Evolutionary conservation across 805 yeast genomes (phyloP).

Genomic region (Candida berthetii): DNA sequence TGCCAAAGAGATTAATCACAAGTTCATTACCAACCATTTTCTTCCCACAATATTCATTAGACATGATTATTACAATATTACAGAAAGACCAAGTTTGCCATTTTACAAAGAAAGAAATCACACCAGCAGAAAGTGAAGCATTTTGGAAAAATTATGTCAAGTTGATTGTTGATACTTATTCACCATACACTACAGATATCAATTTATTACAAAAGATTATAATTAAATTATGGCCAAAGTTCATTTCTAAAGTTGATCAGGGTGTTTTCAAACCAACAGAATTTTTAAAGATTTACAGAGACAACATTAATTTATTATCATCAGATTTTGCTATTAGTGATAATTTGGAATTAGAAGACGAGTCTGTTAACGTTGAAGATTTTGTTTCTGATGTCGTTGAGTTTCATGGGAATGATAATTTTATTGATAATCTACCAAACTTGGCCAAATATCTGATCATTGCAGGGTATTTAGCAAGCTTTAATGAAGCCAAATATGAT

Average conservation of each 20-base stretch:
- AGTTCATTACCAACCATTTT: conserved; percentile 11
- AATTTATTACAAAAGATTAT: conserved; percentile 10
- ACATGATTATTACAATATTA: conserved; percentile 8
- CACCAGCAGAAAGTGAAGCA: not conserved
- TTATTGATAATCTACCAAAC: conserved; percentile 42
- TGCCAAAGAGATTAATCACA: conserved; percentile 13
- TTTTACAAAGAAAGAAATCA: conserved; percentile 5
- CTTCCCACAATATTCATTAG: conserved; percentile 13
- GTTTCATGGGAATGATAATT: not conserved
- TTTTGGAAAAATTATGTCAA: conserved; percentile 18
- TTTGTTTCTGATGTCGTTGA: not conserved
- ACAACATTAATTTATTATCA: conserved; percentile 21
- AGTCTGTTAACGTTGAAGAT: not conserved
- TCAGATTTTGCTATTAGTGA: conserved; percentile 26
- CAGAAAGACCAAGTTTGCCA: conserved; percentile 1
- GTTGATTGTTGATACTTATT: conserved; percentile 17
- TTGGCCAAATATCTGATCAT: conserved; percentile 68
- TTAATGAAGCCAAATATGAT: conserved; percentile 64
- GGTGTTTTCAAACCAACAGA: conserved; percentile 10
- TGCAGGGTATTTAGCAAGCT: conserved; percentile 82
- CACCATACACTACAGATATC: conserved; percentile 16
- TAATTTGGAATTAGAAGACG: conserved; percentile 7
- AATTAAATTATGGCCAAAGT: conserved; percentile 15
- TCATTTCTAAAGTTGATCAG: conserved; percentile 11
- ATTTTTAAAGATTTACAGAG: conserved; percentile 21